Base-by-base conservation (phyloP, 768 basidiomycete genomes). In the Leucocoprinus sp. region DNA sequence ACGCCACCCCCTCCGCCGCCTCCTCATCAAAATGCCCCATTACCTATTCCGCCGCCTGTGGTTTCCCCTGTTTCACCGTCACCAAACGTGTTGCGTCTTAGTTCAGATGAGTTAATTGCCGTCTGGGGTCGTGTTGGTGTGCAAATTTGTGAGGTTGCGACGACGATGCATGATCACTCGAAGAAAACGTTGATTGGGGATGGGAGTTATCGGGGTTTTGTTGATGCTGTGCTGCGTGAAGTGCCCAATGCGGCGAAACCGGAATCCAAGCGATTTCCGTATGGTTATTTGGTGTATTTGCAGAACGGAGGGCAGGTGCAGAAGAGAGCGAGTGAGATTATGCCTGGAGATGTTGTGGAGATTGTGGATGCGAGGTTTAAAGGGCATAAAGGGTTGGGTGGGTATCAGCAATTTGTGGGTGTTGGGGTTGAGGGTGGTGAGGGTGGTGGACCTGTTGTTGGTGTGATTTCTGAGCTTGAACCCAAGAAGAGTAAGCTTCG, bases 261-360 rank as follows among this genome's bases (percentile, higher is more conserved):
- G 55, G 61, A n/a, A 61, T 56, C 37, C 66, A 69, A 12, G 12
- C 40, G 35, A 11, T 34, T 48, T n/a, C 46, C 46, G 0, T 88
- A 79, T 56, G 93, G 92, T 0, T 78, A 88, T 57, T 64, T 84
- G 6, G 69, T 93, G 23, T 93, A 89, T 56, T 67, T 71, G 50
- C 90, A 93, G 65, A 75, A 69, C 23, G 84, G 74, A 0, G 54
- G 57, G 0, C 64, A 78, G 9, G 86, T 95, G 49, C 78, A 82
- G 62, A 78, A 79, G 50, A 72, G 88, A 39, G 67, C 72, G 24
- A 84, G 82, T 54, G 91, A 93, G 17, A 86, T 91, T 49, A 69
- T 84, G 74, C 85, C 91, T 0, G 93, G 93, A 2, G 93, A 96
- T 61, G 64, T 96, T 8, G 70, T 92, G 37, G 74, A 78, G 50